phyloP scores from a whole-genome alignment of 495 filamentous ascomycete genomes.

The Lasiosphaeria hispida region DNA sequence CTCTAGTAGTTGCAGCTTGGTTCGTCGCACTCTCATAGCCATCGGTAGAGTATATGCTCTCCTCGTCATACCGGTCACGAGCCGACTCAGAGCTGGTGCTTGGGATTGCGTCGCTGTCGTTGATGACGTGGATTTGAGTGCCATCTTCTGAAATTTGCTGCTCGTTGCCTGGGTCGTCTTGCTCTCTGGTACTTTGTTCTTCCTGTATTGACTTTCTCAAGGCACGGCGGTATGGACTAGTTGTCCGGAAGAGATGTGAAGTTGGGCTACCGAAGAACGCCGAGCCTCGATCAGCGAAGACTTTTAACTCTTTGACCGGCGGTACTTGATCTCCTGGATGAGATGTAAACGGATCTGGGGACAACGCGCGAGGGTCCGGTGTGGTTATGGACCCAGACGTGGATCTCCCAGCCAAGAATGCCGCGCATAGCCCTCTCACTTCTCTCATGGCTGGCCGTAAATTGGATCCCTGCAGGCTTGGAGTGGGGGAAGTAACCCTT shows the following conservation, averaged over 20 bases:
- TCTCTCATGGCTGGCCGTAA: neutral
- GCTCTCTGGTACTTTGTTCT: slow-evolving; percentile 21
- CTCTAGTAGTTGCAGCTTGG: neutral
- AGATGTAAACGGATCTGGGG: slow-evolving; percentile 9
- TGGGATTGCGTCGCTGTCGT: neutral
- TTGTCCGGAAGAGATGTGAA: slow-evolving; percentile 48
- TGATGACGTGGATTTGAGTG: slow-evolving; percentile 12
- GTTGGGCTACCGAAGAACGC: slow-evolving; percentile 45
- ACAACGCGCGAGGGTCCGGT: neutral
- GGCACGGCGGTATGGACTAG: slow-evolving; percentile 56
- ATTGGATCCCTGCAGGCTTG: neutral
- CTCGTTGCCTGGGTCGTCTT: slow-evolving; percentile 24
- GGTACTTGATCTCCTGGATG: neutral
- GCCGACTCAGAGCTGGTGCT: slow-evolving; percentile 30
- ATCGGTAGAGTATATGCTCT: slow-evolving; percentile 45
- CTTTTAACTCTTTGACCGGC: slow-evolving; percentile 7
- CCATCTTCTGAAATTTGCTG: slow-evolving; percentile 13
- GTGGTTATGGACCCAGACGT: neutral
- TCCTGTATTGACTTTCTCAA: slow-evolving; percentile 43
- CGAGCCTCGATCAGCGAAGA: slow-evolving; percentile 28
- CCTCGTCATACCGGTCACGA: slow-evolving; percentile 33
- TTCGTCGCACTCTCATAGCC: slow-evolving; percentile 12
- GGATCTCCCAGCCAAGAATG: neutral
- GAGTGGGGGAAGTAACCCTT: neutral
- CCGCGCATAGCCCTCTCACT: slow-evolving; percentile 2